Evolutionary conservation across 1,284 basidiomycete genomes (phyloP), one percentile per base, ranked within the genome.

Genomic region (Dichomitus squalens): DNA sequence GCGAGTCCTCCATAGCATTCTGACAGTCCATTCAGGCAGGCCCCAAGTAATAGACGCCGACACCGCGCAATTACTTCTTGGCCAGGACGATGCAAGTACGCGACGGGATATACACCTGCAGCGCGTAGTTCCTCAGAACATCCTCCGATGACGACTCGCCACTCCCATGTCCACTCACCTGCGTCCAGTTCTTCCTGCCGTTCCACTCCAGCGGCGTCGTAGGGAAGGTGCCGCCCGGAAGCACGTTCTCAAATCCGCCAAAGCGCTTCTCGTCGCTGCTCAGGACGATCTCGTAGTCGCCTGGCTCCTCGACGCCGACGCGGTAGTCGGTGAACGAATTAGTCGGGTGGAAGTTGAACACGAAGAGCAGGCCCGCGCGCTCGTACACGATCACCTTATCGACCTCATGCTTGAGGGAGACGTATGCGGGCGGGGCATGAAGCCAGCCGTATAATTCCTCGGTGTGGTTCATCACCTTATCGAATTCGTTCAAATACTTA

Each of bases 371-470:
- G 29, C 91, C 92, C 12, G 90, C 96, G 49, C 96, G 88, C 77
- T 99, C 96, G 68, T 88, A 98, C 2, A 93, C 95, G 66, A 99
- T 80, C 52, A 97, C 83, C 76, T 97, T 97, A 81, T 98, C 95
- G 7, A 64, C 76, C 72, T 98, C 94, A 72, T 98, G 83, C 77
- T 98, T 98, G 60, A 98, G 82, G 16, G 95, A 96, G 41, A 97
- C 88, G 68, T 92, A 94, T 8, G 92, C 94, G 83, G 93, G 96
- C 46, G 92, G 82, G 2, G 92, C 81, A 27, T 85, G 83, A 29
- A 99, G 82, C 96, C 96, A 99, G 47, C 85, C 80, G 73, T 89
- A 91, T 68, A 87, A 78, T 23, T 79, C 84, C 64, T 96, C 96
- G 29, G 88, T 72, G 61, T 83, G 78, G 77, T 99, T 97, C 94